Conservation (phyloP, 176 grass and related monocot species). For the Musa schizocarpa region DNA sequence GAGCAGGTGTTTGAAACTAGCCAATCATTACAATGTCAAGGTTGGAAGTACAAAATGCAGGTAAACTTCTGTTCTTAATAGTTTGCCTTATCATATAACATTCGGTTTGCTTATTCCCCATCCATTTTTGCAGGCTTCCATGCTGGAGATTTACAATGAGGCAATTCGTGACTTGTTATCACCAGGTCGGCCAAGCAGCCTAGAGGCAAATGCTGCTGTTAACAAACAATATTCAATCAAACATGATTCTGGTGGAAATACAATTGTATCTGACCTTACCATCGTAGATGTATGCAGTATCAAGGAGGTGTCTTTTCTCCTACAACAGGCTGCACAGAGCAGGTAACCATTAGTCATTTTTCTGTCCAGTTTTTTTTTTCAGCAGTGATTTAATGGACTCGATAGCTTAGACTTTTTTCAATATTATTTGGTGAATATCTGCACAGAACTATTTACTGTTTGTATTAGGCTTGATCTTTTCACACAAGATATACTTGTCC, state of each 20-base stretch:
- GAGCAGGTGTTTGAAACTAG: slow-evolving; percentile 85
- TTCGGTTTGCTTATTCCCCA: neutral
- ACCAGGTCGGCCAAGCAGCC: slow-evolving; percentile 25
- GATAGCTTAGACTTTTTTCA: too few species aligned
- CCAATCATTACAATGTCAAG: slow-evolving; percentile 54
- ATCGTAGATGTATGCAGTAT: slow-evolving; percentile 54
- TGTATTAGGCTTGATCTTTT: too few species aligned
- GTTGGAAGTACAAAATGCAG: slow-evolving; percentile 91
- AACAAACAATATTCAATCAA: slow-evolving; percentile 71
- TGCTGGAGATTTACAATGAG: slow-evolving; percentile 97
- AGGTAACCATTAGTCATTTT: slow-evolving; percentile 25
- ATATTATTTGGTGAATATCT: too few species aligned
- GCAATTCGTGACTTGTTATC: slow-evolving; percentile 74
- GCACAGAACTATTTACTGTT: too few species aligned
- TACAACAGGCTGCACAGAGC: slow-evolving; percentile 68
- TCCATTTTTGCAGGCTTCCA: slow-evolving; percentile 47
- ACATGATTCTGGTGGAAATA: slow-evolving; percentile 74
- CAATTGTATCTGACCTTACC: slow-evolving; percentile 63
- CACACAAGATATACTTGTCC: too few species aligned
- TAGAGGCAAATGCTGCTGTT: slow-evolving; percentile 20
- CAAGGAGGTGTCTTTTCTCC: slow-evolving; percentile 47
- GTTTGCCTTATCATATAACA: neutral
- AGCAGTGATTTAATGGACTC: neutral
- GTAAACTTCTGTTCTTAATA: slow-evolving; percentile 18
- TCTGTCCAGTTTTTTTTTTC: neutral